Percentiles rank a stretch among this genome's conserved stretches.
These are phyloP conservation scores for Starmerella geochares DNA, from an alignment of 805 yeast genomes.

Conservation along the genomic window DNA sequence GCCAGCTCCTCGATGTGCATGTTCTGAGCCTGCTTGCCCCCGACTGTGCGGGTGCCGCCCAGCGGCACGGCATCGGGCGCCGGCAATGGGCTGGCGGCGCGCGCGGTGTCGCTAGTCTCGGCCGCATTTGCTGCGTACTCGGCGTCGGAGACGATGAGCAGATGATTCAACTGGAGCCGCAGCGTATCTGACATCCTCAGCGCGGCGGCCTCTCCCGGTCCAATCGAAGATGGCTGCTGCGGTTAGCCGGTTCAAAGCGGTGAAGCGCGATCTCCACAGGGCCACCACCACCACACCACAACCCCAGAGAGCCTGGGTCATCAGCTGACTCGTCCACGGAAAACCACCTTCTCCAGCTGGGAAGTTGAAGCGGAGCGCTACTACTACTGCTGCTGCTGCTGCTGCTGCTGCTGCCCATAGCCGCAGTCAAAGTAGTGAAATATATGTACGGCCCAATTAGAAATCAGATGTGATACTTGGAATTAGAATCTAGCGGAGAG, in stretches of 20 bases:
- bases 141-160: slow-evolving; percentile 18
- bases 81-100: background rate
- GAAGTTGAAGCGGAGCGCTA: background rate
- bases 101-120: background rate
- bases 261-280: background rate
- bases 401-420: too few species aligned
- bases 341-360: background rate
- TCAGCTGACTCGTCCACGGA: background rate
- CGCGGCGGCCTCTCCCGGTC: background rate
- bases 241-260: background rate
- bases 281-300: background rate
- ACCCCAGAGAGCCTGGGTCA: background rate
- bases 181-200: slow-evolving; percentile 19
- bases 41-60: background rate
- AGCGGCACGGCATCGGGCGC: background rate
- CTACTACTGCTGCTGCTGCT: too few species aligned
- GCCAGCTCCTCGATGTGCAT: slow-evolving; percentile 66
- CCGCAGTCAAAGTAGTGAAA: too few species aligned
- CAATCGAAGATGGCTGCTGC: too few species aligned
- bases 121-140: slow-evolving; percentile 10
- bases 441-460: too few species aligned
- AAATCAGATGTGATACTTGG: too few species aligned
- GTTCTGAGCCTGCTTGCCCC: slow-evolving; percentile 4
- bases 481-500: too few species aligned
- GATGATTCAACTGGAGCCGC: slow-evolving; percentile 23